Base-by-base conservation (phyloP, 805 yeast genomes). In the Saccharomyces mikatae region DNA sequence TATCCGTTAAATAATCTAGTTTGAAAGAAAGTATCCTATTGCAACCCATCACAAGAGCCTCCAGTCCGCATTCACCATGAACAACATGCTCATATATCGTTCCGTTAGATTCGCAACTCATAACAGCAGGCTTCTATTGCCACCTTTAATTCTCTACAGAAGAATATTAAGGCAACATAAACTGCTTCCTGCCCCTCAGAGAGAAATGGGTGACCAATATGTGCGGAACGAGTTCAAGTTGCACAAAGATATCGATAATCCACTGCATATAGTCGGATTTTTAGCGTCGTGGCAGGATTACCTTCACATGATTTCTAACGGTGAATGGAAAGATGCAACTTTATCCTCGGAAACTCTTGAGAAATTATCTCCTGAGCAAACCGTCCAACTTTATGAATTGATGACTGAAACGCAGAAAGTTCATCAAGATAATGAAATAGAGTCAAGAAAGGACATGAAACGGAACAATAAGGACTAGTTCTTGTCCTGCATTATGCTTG, bases 271-370 rank as follows among this genome's bases (percentile, higher is more conserved):
- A 32, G 90, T 94, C 10, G 99, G 97, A 10, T 94, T 94, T 62
- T 76, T 94, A 57, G 82, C 96, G 1, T 85, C 89, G 56, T 94
- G 99, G 99, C 99, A 94, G 70, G 92, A 86, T 57, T 87, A 87
- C 63, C 75, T 87, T 57, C 73, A 76, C 11, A 72, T 74, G 67
- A 78, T 87, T 26, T 78, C 81, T 29, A 81, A 78, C 41, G 86
- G 81, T 11, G 74, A 75, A 49, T 87, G 92, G 94, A 71, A 74
- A 62, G 81, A 78, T 51, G 84, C 82, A 47, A 74, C 77, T 58
- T 72, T 94, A 65, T 83, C 84, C 22, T 74, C 80, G 58, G 76
- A 75, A 32, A 84, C 85, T 52, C 74, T 94, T 58, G 87, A 84
- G 51, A 88, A 87, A 68, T 81, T 94, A 91, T 82, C 87, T 27